Base-by-base conservation (phyloP, 768 basidiomycete species). In the Porphyrellus cyaneotinctus region DNA sequence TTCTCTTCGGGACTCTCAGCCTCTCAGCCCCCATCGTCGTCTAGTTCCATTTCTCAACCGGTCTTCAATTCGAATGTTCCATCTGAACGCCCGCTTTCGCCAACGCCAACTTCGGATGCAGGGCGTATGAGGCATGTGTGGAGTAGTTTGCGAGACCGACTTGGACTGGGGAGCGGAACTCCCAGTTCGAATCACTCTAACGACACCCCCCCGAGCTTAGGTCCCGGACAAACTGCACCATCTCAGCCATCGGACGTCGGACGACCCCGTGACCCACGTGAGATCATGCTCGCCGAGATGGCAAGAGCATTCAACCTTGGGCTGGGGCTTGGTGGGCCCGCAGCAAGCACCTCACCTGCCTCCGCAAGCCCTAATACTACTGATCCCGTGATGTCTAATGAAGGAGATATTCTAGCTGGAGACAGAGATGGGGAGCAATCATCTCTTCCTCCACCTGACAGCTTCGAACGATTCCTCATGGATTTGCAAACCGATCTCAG, bases 231-330 rank as follows among this genome's bases (percentile, higher is more conserved):
- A 44, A 51, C 22, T 35, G 2, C 13, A 2, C 44, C 47, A 35
- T 41, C 58, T 22, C 63, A 57, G 18, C 28, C 51, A 36, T 41
- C 57, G 17, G 59, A 59, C 3, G 9, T 48, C 33, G 20, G 46
- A 28, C 59, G 52, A 26, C 56, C 60, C 13, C 61, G 60, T 41
- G 80, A 87, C 64, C 80, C 85, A 47, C 67, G 87, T 38, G 84
- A 88, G 59, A 69, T 82, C 42, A 86, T 91, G 79, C 75, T 91
- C 43, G 81, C 84, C 1, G 88, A 91, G 66, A 89, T 90, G 85
- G 85, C 87, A 23, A 75, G 88, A 26, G 88, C 87, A 10, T 86
- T 91, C 62, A 87, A 88, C 59, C 72, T 86, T 42, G 87, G 87
- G 13, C 74, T 91, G 22, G 81, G 82, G 6, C 63, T 82, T 50